phyloP scores from a whole-genome alignment of 805 yeast genomes.

The Saccharomycopsis oosterbeekiorum region DNA sequence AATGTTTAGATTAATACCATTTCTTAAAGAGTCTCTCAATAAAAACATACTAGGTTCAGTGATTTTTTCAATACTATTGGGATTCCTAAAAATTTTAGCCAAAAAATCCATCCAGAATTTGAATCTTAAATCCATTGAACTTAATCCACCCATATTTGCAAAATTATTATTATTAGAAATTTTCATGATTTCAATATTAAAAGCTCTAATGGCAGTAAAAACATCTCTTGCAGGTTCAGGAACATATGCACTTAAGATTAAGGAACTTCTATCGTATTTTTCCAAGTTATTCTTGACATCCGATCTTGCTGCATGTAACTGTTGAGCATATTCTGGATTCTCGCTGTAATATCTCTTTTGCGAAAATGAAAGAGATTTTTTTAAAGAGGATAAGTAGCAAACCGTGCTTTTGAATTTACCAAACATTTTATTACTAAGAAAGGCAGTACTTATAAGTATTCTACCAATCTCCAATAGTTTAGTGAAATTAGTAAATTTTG shows the following conservation, averaged over 20 bases:
- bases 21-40: conserved; percentile 40
- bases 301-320: conserved; percentile 11
- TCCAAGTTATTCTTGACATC: conserved; percentile 25
- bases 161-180: conserved; percentile 31
- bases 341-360: neutral
- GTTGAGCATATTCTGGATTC: conserved; percentile 3
- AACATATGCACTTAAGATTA: conserved; percentile 55
- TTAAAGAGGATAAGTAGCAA: neutral
- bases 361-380: neutral
- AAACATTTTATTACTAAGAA: neutral
- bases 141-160: conserved; percentile 20
- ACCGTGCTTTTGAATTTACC: neutral
- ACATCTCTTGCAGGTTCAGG: conserved; percentile 57
- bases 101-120: conserved; percentile 67
- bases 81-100: conserved; percentile 34
- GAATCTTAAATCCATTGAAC: conserved; percentile 38
- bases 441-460: too few species aligned
- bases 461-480: neutral
- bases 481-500: neutral
- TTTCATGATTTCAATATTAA: conserved; percentile 54
- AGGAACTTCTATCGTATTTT: conserved; percentile 51
- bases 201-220: conserved; percentile 53
- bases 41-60: conserved; percentile 62
- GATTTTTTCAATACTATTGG: conserved; percentile 28
- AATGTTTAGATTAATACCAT: conserved; percentile 42